Evolutionary conservation across 208 protist species (phyloP).

Genomic region (Trypanosoma lewisi): DNA sequence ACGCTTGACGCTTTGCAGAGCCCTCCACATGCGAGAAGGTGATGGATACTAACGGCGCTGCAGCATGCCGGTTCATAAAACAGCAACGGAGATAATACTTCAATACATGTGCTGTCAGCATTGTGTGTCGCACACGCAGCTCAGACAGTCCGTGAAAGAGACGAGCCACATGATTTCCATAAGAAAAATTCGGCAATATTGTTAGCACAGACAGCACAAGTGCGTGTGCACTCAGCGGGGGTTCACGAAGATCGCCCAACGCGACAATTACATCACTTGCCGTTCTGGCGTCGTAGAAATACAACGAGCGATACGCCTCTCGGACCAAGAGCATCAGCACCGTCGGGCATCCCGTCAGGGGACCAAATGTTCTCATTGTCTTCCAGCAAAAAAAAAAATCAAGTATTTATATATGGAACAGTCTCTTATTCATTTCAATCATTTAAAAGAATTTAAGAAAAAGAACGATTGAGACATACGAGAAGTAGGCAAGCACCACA

Average conservation of each 20-base stretch:
- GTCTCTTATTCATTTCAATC: no score
- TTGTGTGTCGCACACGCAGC: constrained; percentile 27
- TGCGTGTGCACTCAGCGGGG: constrained; percentile 9
- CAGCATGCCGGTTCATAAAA: neutral
- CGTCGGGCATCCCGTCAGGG: neutral
- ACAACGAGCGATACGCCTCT: constrained; percentile 27
- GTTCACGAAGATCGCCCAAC: constrained; percentile 23
- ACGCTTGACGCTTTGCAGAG: no score
- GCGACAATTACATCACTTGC: constrained; percentile 26
- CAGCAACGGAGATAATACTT: constrained; percentile 32
- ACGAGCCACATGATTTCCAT: constrained; percentile 17
- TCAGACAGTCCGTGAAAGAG: constrained; percentile 39
- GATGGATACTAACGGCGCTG: no score
- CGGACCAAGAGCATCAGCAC: constrained; percentile 6
- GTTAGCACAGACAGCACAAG: constrained; percentile 27
- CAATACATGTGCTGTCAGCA: constrained; percentile 46
- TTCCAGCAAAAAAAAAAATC: constrained; percentile 15
- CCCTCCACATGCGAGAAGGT: neutral
- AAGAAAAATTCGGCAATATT: constrained; percentile 21
- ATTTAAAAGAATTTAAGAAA: no score
- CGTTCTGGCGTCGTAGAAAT: constrained; percentile 24
- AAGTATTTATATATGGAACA: no score
- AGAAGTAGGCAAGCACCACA: no score
- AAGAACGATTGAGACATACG: no score
- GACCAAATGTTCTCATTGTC: neutral